Evolutionary conservation across 169 alveolate species (phyloP).

Genomic region (Plasmodium yoelii): DNA sequence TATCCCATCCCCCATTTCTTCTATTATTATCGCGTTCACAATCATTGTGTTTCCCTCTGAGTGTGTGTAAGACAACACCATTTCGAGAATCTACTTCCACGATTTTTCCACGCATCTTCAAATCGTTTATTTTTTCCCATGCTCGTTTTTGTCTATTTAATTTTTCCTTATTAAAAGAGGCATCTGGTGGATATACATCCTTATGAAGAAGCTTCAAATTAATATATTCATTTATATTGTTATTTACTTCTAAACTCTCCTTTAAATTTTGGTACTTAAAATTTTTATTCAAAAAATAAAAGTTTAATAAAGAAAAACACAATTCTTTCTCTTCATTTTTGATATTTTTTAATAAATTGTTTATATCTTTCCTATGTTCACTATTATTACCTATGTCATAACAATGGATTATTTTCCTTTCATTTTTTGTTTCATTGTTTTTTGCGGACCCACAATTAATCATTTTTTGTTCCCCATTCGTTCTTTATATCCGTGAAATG

Average conservation of each 20-base stretch:
- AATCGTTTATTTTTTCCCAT: slow-evolving; percentile 9
- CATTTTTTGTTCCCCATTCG: slow-evolving; percentile 54
- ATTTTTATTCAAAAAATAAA: slow-evolving; percentile 53
- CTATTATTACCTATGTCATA: slow-evolving; percentile 11
- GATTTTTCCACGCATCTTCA: background rate
- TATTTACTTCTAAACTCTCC: slow-evolving; percentile 42
- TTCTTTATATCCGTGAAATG: background rate
- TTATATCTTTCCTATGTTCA: slow-evolving; percentile 47
- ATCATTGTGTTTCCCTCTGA: background rate
- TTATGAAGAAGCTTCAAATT: slow-evolving; percentile 40
- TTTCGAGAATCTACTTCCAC: background rate
- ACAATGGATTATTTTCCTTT: slow-evolving; percentile 16
- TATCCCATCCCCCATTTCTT: background rate
- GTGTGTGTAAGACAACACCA: background rate
- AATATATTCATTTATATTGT: slow-evolving; percentile 63
- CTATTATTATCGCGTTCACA: background rate
- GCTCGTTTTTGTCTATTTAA: slow-evolving; percentile 6
- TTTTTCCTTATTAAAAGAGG: slow-evolving; percentile 27
- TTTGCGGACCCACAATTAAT: slow-evolving; percentile 30
- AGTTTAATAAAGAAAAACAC: slow-evolving; percentile 64
- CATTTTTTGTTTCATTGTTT: slow-evolving; percentile 39
- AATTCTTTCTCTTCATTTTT: slow-evolving; percentile 59
- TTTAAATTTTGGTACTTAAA: slow-evolving; percentile 57
- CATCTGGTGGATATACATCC: slow-evolving; percentile 52
- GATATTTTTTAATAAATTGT: slow-evolving; percentile 51